Conservation (phyloP, 495 filamentous ascomycete genomes). For the Daldinia bambusicola region DNA sequence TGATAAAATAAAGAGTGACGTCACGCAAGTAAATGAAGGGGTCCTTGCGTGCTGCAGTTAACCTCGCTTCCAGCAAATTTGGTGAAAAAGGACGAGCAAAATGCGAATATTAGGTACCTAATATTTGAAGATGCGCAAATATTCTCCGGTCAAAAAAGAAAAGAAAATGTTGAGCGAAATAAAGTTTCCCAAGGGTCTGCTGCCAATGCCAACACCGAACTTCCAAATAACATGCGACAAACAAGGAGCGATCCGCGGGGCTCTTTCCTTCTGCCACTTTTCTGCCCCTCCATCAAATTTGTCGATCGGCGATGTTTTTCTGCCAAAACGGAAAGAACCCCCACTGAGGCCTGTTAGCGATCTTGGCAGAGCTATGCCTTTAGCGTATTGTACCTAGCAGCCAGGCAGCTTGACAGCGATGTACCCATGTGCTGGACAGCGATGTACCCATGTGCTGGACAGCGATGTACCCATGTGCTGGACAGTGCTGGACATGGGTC, state of each 20-base stretch:
- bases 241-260: slow-evolving; percentile 33
- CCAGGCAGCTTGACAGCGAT: too few species aligned
- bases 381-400: not conserved
- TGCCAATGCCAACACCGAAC: slow-evolving; percentile 28
- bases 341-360: slow-evolving; percentile 45
- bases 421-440: not conserved
- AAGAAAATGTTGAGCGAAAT: slow-evolving; percentile 23
- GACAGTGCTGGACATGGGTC: too few species aligned
- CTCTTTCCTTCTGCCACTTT: slow-evolving; percentile 11
- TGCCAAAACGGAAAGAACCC: slow-evolving; percentile 27
- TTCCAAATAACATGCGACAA: slow-evolving; percentile 35
- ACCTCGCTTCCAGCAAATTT: slow-evolving; percentile 16
- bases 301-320: slow-evolving; percentile 36
- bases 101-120: too few species aligned
- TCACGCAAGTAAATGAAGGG: slow-evolving; percentile 21
- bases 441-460: not conserved
- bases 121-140: not conserved
- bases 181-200: slow-evolving; percentile 21
- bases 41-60: slow-evolving; percentile 8
- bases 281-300: slow-evolving; percentile 30
- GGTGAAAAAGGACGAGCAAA: not conserved
- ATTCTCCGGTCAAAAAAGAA: not conserved
- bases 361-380: slow-evolving; percentile 24
- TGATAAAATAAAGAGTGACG: slow-evolving; percentile 26
- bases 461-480: not conserved